phyloP scores from a whole-genome alignment of 352 stramenopile genomes.

The Pilasporangium apinafurcum region DNA sequence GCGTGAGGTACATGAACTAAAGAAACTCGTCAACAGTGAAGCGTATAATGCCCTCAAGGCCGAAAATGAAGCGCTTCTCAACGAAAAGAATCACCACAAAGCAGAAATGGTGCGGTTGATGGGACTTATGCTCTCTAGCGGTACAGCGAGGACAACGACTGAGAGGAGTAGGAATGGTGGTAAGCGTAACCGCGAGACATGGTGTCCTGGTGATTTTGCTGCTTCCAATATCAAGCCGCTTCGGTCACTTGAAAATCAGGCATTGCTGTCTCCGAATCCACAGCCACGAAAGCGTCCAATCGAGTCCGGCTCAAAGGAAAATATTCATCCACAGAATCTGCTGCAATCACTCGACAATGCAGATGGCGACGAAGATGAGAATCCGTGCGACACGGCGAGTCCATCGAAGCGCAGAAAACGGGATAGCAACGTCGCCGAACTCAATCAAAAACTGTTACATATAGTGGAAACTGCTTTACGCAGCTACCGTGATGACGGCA shows the following conservation, averaged over 20 bases:
- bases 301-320: conserved; percentile 30
- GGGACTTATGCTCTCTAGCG: conserved; percentile 53
- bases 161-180: conserved; percentile 17
- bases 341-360: conserved; percentile 6
- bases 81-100: conserved; percentile 51
- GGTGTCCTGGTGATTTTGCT: conserved; percentile 61
- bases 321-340: conserved; percentile 34
- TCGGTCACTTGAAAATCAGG: conserved; percentile 3
- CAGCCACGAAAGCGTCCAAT: conserved; percentile 20
- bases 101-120: conserved; percentile 49
- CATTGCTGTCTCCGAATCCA: conserved; percentile 14
- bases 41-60: conserved; percentile 50
- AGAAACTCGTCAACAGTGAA: conserved; percentile 50
- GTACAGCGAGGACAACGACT: conserved; percentile 14
- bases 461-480: conserved; percentile 25
- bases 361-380: conserved; percentile 2
- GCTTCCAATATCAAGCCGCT: conserved; percentile 7
- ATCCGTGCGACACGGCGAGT: too few species aligned
- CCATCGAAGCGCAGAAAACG: too few species aligned
- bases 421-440: neutral
- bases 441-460: conserved; percentile 21
- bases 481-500: conserved; percentile 12
- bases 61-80: conserved; percentile 61
- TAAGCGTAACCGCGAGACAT: conserved; percentile 65
- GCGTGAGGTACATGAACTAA: conserved; percentile 62